A percentile compares a stretch with the other conserved stretches of the same genome.
Evolutionary conservation across 2,329 filamentous ascomycete species (phyloP).

Genomic region (Neonectria punicea): DNA sequence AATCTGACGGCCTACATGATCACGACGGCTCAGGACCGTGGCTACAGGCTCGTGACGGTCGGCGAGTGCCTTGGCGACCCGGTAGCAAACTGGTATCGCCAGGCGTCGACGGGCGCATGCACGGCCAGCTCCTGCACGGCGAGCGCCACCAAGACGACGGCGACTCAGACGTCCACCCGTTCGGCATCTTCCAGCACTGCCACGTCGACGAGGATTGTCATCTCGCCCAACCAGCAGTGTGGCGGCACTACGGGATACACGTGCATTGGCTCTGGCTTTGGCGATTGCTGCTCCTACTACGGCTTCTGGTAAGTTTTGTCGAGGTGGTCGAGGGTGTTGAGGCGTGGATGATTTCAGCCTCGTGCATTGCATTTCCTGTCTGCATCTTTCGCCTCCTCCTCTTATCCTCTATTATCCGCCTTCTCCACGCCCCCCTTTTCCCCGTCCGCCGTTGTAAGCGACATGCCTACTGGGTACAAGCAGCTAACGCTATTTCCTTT

Average conservation of each 20-base stretch:
- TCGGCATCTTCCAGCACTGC: conserved; percentile 6
- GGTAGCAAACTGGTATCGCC: conserved; percentile 63
- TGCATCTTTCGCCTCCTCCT: neutral
- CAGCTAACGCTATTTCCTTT: conserved; percentile 26
- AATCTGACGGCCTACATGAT: conserved; percentile 58
- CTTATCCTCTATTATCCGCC: neutral
- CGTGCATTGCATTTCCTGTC: neutral
- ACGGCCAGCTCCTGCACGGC: conserved; percentile 15
- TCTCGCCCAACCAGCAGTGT: conserved; percentile 51
- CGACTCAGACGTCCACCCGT: conserved; percentile 19
- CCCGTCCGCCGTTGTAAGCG: neutral
- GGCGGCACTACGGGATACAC: conserved; percentile 49
- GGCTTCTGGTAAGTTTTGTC: conserved; percentile 51
- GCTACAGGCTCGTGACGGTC: conserved; percentile 62
- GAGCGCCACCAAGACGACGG: conserved; percentile 29
- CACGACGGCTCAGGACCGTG: conserved; percentile 50
- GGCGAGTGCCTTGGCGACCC: conserved; percentile 68
- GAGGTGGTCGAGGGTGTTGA: neutral
- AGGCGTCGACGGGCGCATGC: conserved; percentile 30
- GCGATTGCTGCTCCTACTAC: conserved; percentile 54
- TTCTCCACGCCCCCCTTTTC: neutral
- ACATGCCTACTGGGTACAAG: neutral
- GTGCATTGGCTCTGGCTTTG: conserved; percentile 50
- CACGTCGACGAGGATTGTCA: conserved; percentile 33
- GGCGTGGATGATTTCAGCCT: conserved; percentile 5